Base-by-base conservation (phyloP, 768 basidiomycete genomes). In the Lentinula guzmanii region DNA sequence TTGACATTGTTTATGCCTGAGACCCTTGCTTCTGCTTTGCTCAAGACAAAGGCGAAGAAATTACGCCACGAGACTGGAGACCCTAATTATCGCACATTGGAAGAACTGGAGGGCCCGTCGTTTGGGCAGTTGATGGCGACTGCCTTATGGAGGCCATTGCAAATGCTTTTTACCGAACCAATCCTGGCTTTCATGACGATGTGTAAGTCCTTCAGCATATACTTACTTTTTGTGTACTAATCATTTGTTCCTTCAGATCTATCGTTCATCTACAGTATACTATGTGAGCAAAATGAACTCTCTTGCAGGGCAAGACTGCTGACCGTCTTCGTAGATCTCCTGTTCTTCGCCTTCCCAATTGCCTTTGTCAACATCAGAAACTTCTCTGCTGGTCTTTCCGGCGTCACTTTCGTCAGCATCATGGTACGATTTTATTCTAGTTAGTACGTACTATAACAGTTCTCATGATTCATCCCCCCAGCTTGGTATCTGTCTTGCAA, bases 1-100 rank as follows among this genome's bases (percentile, higher is more conserved):
- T 65, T 78, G 43, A 71, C 76, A 3, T 64, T 81, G 51, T 71
- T 80, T 63, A 76, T 81, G n/a, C 80, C 80, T 15, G 82, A 85
- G 68, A 82, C 81, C 1, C 79, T 82, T 53, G 77, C 78, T 0
- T 79, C 82, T 1, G 69, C 77, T 4, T 64, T 85, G 10, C 75
- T 85, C 8, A 72, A 72, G 5, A 66, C 70, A 28, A 79, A 80
- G 56, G 82, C 81, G 15, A 65, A 68, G 21, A 68, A 61, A 21
- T 66, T 83, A 7, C 74, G 78, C 16, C 77, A 76, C 62, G 68
- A 74, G n/a, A 75, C 74, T 2, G 75, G 75, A 15, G 73, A 75
- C 50, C 64, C 69, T 35, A 69, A 70, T 9, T 71, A 75, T 31
- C 68, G 70, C 37, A 74, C 73, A 24, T 69, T 78, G 45, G 72